Evolutionary conservation across 2,329 filamentous ascomycete species (phyloP), one percentile per base, ranked within the genome.

Genomic region (Sclerotinia sclerotiorum): DNA sequence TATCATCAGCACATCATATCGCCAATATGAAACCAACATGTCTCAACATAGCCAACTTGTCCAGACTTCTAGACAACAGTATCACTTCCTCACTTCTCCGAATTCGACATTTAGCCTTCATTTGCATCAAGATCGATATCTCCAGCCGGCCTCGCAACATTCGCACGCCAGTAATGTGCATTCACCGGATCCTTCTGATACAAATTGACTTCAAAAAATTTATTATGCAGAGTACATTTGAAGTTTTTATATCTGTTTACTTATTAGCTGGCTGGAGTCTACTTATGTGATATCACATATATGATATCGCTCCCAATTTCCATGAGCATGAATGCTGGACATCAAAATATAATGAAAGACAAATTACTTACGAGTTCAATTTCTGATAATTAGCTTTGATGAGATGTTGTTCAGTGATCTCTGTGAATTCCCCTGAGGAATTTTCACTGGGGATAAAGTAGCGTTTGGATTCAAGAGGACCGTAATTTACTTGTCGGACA

Each of bases 181-280:
- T 82, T 83, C 39, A 80, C 69, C 0, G 81, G 80, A 71, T 83
- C 76, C 70, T 82, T 83, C 74, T 83, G 76, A 69, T 84, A 84
- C 1, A 84, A n/a, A 71, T 84, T 84, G 42, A 81, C 32, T 70
- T 84, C 82, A 70, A 83, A 84, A 75, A 83, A 84, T 70, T 78
- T 81, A 69, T 83, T 78, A 70, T 84, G 81, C 1, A 2, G 35
- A 1, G 65, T 69, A 67, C 82, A 84, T 65, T 77, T 81, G 77
- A 78, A 84, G 71, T 84, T 84, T 75, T 83, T 84, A 73, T 78
- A 83, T 7, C 81, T 83, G 61, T 19, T 21, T 4, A 13, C 7
- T 46, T 4, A 11, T 61, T n/a, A 39, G 10, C 6, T 60, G 32
- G 32, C 32, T n/a, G 21, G 19, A 42, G 39, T 42, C 39, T 42